Evolutionary conservation across 106 monocot genomes (phyloP), one percentile per base, ranked within the genome.

Genomic region (Acorus calamus): DNA sequence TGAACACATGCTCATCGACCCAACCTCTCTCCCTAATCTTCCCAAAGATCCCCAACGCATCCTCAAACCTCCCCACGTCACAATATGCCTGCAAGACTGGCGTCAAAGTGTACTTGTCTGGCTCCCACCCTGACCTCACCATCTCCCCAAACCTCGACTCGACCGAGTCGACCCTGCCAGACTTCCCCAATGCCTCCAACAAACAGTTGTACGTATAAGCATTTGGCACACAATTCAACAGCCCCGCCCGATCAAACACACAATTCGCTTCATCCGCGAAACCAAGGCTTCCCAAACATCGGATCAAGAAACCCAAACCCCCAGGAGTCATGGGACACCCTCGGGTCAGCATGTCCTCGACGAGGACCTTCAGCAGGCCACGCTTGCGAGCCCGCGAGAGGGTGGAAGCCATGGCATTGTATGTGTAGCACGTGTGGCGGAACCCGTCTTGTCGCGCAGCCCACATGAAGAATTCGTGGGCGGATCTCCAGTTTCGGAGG

Each of bases 381-480:
- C 6, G 28, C 47, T 56, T 74, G 49, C 67, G 69, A 52, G 78
- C 64, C 7, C 64, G 78, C 50, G 76, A 71, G 55, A 92, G 84
- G 54, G 75, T 59, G 6, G 66, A 61, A 13, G 91, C 91, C 76
- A 92, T 76, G 59, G 91, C 84, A 71, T 83, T 86, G 80, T 78
- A 86, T 8, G 86, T 81, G 71, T 92, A 92, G 78, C 91, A 86
- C 52, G 53, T 84, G 79, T 92, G 86, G 49, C 56, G 71, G 81
- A 75, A 92, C 11, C 79, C 76, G 11, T 68, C 70, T 56, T 83
- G 83, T 60, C 13, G 56, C 48, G 78, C 61, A 47, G 83, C 81
- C 91, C 91, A 92, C 49, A 50, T 52, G 76, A 92, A 92, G 71
- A 86, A 76, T n/a, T 86, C 84, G 63, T 79, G 78, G 6, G 91